Evolutionary conservation across 2,329 filamentous ascomycete species (phyloP).

Genomic region (Fusarium cyanostomum): DNA sequence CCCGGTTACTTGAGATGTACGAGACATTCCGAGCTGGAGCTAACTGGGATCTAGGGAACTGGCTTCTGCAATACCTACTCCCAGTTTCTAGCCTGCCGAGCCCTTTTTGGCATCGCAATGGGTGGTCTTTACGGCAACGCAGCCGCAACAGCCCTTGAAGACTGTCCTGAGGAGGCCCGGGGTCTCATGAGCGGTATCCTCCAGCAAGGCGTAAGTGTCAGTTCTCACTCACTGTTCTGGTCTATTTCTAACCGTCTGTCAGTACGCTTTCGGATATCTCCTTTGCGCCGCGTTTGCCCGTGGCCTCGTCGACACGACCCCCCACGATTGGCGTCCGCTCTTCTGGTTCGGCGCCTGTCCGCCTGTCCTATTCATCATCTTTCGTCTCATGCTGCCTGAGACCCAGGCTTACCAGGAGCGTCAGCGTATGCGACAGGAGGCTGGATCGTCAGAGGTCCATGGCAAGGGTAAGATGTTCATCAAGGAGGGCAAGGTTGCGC

Average conservation of each 20-base stretch:
- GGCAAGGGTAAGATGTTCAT: slow-evolving; percentile 67
- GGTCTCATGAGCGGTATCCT: slow-evolving; percentile 80
- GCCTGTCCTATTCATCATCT: slow-evolving; percentile 81
- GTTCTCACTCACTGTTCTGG: fast-evolving
- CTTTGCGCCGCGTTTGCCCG: slow-evolving; percentile 67
- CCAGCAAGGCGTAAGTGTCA: slow-evolving; percentile 68
- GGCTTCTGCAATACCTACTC: slow-evolving; percentile 74
- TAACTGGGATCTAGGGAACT: slow-evolving; percentile 58
- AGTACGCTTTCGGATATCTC: slow-evolving; percentile 73
- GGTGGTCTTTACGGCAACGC: slow-evolving; percentile 83
- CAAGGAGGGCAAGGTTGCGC: slow-evolving; percentile 78
- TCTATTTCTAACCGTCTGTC: background rate
- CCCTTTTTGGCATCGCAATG: slow-evolving; percentile 84
- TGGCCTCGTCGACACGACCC: slow-evolving; percentile 78
- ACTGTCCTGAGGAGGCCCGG: slow-evolving; percentile 72
- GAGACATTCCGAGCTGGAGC: slow-evolving; percentile 6
- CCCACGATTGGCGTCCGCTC: slow-evolving; percentile 83
- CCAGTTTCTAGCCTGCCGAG: slow-evolving; percentile 78
- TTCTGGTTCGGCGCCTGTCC: slow-evolving; percentile 91
- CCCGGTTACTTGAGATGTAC: slow-evolving; percentile 2
- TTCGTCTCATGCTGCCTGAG: slow-evolving; percentile 81
- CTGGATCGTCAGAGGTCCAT: slow-evolving; percentile 32
- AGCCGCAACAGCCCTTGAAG: slow-evolving; percentile 81
- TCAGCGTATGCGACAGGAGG: slow-evolving; percentile 65
- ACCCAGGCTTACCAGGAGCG: slow-evolving; percentile 77